A percentile compares a stretch with the other conserved stretches of the same genome.
These are phyloP conservation scores for Rhodotorula graminis DNA, from an alignment of 768 basidiomycete species.

Conservation along the genomic window DNA sequence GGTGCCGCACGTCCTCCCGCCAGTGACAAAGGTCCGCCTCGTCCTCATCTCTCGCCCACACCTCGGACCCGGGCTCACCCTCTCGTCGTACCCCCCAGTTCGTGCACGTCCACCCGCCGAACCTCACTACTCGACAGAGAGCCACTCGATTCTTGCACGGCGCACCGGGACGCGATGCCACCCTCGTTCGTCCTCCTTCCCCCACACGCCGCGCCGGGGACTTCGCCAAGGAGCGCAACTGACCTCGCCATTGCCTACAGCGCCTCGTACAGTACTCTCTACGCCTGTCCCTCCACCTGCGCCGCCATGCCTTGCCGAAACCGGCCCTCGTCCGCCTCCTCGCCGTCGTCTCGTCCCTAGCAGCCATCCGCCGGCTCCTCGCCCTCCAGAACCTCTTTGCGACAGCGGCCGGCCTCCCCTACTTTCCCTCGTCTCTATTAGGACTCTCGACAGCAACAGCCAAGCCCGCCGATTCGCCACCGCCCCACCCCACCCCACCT, in stretches of 20 bases:
- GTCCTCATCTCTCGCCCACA: neutral
- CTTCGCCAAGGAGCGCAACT: too few relatives aligned
- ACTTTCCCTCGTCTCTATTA: too few relatives aligned
- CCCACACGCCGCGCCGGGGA: too few relatives aligned
- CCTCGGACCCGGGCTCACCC: neutral
- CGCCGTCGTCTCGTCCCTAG: slow-evolving; percentile 8
- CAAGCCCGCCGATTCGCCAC: too few relatives aligned
- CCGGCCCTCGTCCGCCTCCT: neutral
- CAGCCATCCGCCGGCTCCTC: neutral
- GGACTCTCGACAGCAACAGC: too few relatives aligned
- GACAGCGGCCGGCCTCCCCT: too few relatives aligned
- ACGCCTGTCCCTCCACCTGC: neutral
- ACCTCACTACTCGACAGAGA: neutral
- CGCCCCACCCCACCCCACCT: neutral
- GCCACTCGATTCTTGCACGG: neutral
- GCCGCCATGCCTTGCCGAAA: neutral
- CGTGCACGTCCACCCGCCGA: neutral
- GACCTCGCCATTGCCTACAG: too few relatives aligned
- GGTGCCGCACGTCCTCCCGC: neutral
- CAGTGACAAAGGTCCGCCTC: neutral
- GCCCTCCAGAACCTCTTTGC: neutral
- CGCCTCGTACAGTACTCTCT: slow-evolving; percentile 16
- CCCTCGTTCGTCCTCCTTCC: neutral
- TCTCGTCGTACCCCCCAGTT: neutral
- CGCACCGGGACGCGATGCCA: neutral